Percentiles rank a stretch among this genome's conserved stretches.
phyloP scores from a whole-genome alignment of 495 filamentous ascomycete species.

The Penicillium macrosclerotiorum region DNA sequence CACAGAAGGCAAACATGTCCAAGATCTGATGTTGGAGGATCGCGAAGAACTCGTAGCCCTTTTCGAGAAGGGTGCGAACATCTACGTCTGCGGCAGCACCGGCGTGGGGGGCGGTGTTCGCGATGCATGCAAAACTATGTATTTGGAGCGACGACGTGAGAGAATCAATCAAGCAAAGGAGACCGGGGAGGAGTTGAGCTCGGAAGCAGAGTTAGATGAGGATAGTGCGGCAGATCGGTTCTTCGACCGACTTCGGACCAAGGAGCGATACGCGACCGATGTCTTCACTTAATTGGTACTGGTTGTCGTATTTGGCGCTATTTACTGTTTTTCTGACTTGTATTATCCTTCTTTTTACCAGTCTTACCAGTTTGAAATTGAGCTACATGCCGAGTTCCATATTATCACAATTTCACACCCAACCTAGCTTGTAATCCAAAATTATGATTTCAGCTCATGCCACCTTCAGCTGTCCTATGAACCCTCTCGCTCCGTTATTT shows the following conservation, averaged over 20 bases:
- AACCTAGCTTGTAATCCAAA: background rate
- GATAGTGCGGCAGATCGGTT: constrained; percentile 50
- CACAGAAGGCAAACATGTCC: constrained; percentile 51
- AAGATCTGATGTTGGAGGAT: constrained; percentile 58
- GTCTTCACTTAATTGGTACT: constrained; percentile 50
- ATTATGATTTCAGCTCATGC: background rate
- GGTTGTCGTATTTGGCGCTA: background rate
- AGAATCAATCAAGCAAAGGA: constrained; percentile 29
- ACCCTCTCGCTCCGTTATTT: background rate
- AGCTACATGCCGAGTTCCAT: background rate
- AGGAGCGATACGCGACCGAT: constrained; percentile 65
- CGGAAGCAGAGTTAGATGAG: constrained; percentile 42
- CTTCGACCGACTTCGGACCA: constrained; percentile 48
- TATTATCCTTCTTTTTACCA: background rate
- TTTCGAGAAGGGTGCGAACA: constrained; percentile 57
- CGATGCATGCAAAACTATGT: constrained; percentile 50
- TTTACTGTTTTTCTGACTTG: background rate
- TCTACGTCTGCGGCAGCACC: constrained; percentile 67
- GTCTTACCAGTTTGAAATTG: background rate
- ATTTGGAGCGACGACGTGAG: constrained; percentile 40
- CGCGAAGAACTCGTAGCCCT: constrained; percentile 48
- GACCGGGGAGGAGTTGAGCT: constrained; percentile 30
- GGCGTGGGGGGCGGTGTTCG: constrained; percentile 60
- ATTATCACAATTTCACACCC: background rate
- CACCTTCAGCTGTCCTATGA: background rate